phyloP scores from a whole-genome alignment of 805 yeast species.

The Sungouiella blattae region DNA sequence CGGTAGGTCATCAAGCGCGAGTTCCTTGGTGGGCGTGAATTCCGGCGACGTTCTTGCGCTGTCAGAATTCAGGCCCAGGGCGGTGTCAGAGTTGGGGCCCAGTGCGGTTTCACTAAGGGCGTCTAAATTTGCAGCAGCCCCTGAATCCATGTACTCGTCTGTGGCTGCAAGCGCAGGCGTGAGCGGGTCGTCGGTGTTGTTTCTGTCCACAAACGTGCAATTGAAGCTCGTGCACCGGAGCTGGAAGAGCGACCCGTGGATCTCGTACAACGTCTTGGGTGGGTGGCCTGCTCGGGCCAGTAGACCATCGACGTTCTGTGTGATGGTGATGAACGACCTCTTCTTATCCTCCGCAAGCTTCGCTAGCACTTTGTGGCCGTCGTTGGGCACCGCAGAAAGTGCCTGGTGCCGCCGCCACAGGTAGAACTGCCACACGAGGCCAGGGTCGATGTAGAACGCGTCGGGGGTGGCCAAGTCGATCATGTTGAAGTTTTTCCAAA shows the following conservation, averaged over 20 bases:
- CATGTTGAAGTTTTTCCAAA: slow-evolving; percentile 75
- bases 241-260: slow-evolving; percentile 77
- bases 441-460: slow-evolving; percentile 80
- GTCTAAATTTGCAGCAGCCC: too few relatives aligned
- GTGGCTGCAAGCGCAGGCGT: slow-evolving; percentile 46
- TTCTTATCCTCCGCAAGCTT: slow-evolving; percentile 42
- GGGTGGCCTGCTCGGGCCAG: slow-evolving; percentile 64
- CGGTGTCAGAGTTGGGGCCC: neutral
- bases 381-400: slow-evolving; percentile 64
- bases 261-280: slow-evolving; percentile 49
- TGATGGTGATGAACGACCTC: slow-evolving; percentile 56
- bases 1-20: slow-evolving; percentile 58
- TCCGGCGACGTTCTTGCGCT: slow-evolving; percentile 34
- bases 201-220: slow-evolving; percentile 59
- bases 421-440: slow-evolving; percentile 88
- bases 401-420: slow-evolving; percentile 65
- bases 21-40: slow-evolving; percentile 44
- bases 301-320: slow-evolving; percentile 83
- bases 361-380: slow-evolving; percentile 70
- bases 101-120: too few relatives aligned
- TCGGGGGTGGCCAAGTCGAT: slow-evolving; percentile 90
- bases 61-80: neutral
- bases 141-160: slow-evolving; percentile 4
- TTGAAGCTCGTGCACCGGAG: slow-evolving; percentile 71
- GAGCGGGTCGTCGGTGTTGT: slow-evolving; percentile 55